Conservation (phyloP, 805 yeast genomes). For the Kuraishia capsulata region DNA sequence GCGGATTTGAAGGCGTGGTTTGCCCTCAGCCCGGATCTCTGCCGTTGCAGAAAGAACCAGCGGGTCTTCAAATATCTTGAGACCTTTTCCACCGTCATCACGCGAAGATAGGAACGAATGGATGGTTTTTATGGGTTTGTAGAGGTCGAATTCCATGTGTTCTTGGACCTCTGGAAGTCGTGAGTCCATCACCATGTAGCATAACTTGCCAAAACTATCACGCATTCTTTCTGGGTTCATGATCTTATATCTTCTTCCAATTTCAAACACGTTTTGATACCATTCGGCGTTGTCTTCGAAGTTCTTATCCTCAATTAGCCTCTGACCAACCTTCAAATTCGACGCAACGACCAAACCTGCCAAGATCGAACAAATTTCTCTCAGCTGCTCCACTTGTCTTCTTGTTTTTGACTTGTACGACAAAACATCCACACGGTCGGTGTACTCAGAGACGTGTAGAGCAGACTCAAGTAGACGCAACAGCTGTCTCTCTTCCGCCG, state of each 20-base stretch:
- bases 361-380: slow-evolving; percentile 69
- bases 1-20: slow-evolving; percentile 43
- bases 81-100: slow-evolving; percentile 21
- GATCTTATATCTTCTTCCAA: slow-evolving; percentile 73
- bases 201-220: slow-evolving; percentile 68
- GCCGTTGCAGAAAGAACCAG: slow-evolving; percentile 55
- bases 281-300: slow-evolving; percentile 64
- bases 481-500: slow-evolving; percentile 60
- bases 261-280: slow-evolving; percentile 64
- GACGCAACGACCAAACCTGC: slow-evolving; percentile 77
- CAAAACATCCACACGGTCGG: slow-evolving; percentile 67
- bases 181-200: slow-evolving; percentile 84
- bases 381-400: slow-evolving; percentile 62
- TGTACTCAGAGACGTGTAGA: slow-evolving; percentile 68
- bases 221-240: slow-evolving; percentile 82
- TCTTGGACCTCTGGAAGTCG: slow-evolving; percentile 60
- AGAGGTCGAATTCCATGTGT: slow-evolving; percentile 68
- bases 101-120: slow-evolving; percentile 32
- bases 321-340: slow-evolving; percentile 60
- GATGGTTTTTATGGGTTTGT: slow-evolving; percentile 64
- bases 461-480: slow-evolving; percentile 67
- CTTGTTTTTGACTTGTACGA: slow-evolving; percentile 59
- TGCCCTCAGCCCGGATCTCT: slow-evolving; percentile 54
- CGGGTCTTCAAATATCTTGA: slow-evolving; percentile 46
- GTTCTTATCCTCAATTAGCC: slow-evolving; percentile 54